Conservation (phyloP, 106 monocot species). For the Platanthera guangdongensis region DNA sequence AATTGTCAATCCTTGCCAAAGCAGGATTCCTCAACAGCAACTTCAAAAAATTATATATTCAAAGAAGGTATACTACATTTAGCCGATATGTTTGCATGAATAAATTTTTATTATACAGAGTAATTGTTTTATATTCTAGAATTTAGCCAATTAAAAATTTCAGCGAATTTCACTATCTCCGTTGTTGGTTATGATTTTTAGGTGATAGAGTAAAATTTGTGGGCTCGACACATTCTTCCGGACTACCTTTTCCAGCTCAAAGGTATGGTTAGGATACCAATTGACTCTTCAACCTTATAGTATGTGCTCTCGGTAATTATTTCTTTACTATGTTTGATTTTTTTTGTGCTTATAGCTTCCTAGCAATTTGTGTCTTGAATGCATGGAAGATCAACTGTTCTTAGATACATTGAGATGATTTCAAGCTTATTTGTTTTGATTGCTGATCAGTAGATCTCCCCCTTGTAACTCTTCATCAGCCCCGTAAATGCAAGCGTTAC, state of each 20-base stretch:
- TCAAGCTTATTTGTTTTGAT: too few relatives aligned
- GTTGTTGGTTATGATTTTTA: conserved; percentile 5
- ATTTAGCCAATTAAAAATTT: too few relatives aligned
- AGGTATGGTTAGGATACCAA: conserved; percentile 35
- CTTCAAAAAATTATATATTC: conserved; percentile 46
- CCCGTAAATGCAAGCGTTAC: too few relatives aligned
- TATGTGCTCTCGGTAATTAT: background rate
- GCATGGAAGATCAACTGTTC: too few relatives aligned
- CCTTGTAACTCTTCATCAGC: too few relatives aligned
- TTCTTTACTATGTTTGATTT: background rate
- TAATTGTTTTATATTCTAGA: too few relatives aligned
- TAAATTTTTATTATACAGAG: background rate
- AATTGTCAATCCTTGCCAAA: conserved; percentile 25
- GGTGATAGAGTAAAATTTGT: conserved; percentile 84
- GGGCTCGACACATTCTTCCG: conserved; percentile 35
- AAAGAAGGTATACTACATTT: conserved; percentile 27
- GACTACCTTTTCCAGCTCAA: conserved; percentile 35
- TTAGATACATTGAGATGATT: too few relatives aligned
- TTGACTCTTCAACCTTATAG: too few relatives aligned
- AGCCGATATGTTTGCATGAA: background rate
- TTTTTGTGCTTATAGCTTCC: background rate
- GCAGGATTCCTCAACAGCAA: conserved; percentile 31
- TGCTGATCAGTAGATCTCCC: too few relatives aligned
- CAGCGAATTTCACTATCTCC: too few relatives aligned
- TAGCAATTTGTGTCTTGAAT: too few relatives aligned